A percentile compares a stretch with the other conserved stretches of the same genome.
Conservation (phyloP, 176 grass and related monocot genomes). For the Tuctoria greenei region DNA sequence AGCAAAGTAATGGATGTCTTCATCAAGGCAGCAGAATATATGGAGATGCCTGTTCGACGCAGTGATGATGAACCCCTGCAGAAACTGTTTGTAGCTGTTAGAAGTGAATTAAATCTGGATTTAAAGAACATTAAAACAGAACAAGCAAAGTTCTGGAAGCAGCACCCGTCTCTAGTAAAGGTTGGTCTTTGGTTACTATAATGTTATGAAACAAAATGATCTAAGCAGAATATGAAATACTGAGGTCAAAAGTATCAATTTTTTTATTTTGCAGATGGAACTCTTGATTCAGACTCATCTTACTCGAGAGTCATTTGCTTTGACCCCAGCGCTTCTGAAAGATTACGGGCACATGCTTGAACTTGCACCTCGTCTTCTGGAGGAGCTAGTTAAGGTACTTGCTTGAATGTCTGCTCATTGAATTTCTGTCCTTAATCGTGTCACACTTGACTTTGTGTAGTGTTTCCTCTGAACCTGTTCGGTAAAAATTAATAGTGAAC, state of each 20-base stretch:
- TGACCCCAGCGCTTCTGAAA: slow-evolving; percentile 67
- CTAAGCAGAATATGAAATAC: slow-evolving; percentile 3
- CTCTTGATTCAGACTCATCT: slow-evolving; percentile 93
- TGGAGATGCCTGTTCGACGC: slow-evolving; percentile 96
- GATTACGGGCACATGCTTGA: slow-evolving; percentile 97
- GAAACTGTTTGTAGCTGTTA: slow-evolving; percentile 90
- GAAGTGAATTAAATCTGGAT: slow-evolving; percentile 98
- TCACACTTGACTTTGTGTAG: background rate
- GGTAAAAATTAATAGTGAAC: background rate
- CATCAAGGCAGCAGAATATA: slow-evolving; percentile 97
- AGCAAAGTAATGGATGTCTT: slow-evolving; percentile 99
- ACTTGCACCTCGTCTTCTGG: slow-evolving; percentile 95
- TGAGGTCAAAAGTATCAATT: background rate
- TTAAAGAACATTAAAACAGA: slow-evolving; percentile 95
- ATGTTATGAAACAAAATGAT: slow-evolving; percentile 13
- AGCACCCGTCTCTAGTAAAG: slow-evolving; percentile 97
- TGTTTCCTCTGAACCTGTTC: background rate
- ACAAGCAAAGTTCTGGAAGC: slow-evolving; percentile 99
- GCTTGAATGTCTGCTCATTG: slow-evolving; percentile 16
- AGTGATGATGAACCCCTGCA: slow-evolving; percentile 96
- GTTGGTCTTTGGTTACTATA: slow-evolving; percentile 38
- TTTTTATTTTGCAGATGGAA: slow-evolving; percentile 73
- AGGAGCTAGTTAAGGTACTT: slow-evolving; percentile 88
- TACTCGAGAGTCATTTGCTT: slow-evolving; percentile 63
- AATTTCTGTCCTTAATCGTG: background rate